phyloP scores from a whole-genome alignment of 2,329 filamentous ascomycete species.

The Fusarium virguliforme region DNA sequence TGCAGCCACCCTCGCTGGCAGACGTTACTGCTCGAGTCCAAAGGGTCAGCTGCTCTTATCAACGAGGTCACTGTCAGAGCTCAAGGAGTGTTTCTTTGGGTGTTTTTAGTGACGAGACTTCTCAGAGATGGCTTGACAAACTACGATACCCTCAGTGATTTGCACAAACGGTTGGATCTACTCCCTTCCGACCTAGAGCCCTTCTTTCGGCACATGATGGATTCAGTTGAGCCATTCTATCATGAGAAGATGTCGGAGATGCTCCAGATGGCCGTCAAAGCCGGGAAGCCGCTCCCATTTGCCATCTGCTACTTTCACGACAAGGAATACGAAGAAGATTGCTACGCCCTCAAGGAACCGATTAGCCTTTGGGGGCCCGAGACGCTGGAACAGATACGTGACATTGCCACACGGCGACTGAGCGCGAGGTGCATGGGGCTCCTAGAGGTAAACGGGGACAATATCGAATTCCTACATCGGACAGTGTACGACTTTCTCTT shows the following conservation, averaged over 20 bases:
- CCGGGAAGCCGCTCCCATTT: not conserved
- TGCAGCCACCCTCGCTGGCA: not conserved
- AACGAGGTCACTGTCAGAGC: not conserved
- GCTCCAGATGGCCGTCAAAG: not conserved
- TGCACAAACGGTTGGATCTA: not conserved
- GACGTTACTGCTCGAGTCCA: not conserved
- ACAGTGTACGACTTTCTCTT: not conserved
- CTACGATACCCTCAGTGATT: not conserved
- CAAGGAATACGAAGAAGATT: not conserved
- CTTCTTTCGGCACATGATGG: not conserved
- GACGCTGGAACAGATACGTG: not conserved
- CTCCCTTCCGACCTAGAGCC: not conserved
- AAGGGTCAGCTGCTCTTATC: not conserved
- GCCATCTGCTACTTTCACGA: not conserved
- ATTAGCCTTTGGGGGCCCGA: not conserved
- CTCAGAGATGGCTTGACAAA: constrained; percentile 1
- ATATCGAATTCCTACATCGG: not conserved
- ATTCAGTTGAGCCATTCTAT: not conserved
- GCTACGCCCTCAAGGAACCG: not conserved
- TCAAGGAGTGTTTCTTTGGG: not conserved
- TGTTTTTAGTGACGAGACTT: not conserved
- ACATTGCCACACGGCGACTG: not conserved
- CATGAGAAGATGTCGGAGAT: not conserved
- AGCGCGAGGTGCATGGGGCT: not conserved
- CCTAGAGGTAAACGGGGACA: not conserved